A percentile compares a stretch with the other conserved stretches of the same genome.
phyloP scores from a whole-genome alignment of 2,329 filamentous ascomycete genomes.

The Nemania sp. region DNA sequence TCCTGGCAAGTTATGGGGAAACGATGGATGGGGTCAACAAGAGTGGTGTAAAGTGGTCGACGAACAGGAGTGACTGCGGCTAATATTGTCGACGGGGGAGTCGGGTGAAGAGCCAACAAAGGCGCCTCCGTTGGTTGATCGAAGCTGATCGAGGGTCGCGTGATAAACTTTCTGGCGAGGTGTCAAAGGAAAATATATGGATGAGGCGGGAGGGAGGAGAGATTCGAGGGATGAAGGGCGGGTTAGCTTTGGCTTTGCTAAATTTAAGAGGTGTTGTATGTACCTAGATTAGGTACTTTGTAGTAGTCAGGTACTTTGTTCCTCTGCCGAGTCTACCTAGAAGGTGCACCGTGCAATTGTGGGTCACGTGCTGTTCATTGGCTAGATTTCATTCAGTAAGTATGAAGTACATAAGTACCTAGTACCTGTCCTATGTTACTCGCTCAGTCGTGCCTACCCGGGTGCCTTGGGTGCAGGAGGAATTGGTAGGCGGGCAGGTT shows the following conservation, averaged over 20 bases:
- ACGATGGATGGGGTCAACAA: not conserved
- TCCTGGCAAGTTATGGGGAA: not conserved
- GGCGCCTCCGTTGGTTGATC: not conserved
- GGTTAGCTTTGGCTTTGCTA: constrained; percentile 1
- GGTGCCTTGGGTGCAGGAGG: too few relatives aligned
- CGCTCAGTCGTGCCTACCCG: too few relatives aligned
- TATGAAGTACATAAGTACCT: too few relatives aligned
- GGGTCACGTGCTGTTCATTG: constrained; percentile 15
- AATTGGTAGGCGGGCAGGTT: too few relatives aligned
- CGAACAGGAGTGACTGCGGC: constrained; percentile 1
- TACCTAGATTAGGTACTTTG: constrained; percentile 1
- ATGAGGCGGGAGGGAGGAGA: constrained; percentile 7
- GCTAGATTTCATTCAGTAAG: too few relatives aligned
- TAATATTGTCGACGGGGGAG: not conserved
- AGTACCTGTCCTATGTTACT: too few relatives aligned
- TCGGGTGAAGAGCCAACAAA: not conserved
- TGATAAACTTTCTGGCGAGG: constrained; percentile 6
- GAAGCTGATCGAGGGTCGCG: not conserved
- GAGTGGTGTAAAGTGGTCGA: constrained; percentile 4
- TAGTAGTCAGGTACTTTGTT: not conserved
- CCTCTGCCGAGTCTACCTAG: constrained; percentile 16
- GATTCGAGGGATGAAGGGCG: constrained; percentile 4
- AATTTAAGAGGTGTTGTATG: too few relatives aligned
- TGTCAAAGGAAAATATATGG: constrained; percentile 13
- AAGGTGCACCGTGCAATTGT: constrained; percentile 24